Conservation (phyloP, 495 filamentous ascomycete species). For the Neurospora intermedia region DNA sequence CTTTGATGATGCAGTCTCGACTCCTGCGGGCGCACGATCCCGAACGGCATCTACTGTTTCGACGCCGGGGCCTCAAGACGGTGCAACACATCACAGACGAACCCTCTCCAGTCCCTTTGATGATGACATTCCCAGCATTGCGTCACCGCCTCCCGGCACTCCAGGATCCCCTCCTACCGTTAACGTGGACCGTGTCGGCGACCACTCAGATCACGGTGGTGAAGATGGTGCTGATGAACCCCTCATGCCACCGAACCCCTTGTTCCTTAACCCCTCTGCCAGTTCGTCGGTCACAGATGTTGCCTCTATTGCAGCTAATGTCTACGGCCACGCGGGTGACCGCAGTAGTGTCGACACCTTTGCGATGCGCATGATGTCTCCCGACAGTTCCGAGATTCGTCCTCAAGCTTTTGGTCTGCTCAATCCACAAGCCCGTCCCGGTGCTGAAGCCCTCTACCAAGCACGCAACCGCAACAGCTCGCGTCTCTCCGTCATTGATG, state of each 20-base stretch:
- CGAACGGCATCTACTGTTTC: conserved; percentile 9
- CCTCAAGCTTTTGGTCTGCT: conserved; percentile 9
- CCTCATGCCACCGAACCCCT: conserved; percentile 13
- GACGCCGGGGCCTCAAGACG: neutral
- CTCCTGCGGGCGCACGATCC: conserved; percentile 4
- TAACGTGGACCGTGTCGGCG: neutral
- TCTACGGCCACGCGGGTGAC: conserved; percentile 5
- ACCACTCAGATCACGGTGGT: neutral
- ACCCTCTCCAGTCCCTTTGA: conserved; percentile 9
- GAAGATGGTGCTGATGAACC: conserved; percentile 10
- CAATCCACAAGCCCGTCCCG: conserved; percentile 12
- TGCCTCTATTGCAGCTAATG: conserved; percentile 8
- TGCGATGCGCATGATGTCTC: conserved; percentile 20
- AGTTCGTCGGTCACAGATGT: conserved; percentile 13
- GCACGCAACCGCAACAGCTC: conserved; percentile 13
- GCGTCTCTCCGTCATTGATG: conserved; percentile 11
- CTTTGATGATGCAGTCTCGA: conserved; percentile 8
- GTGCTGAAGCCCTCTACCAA: conserved; percentile 10
- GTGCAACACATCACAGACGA: conserved; percentile 5
- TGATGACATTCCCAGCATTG: neutral
- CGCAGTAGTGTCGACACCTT: conserved; percentile 17
- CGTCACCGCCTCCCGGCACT: conserved; percentile 2
- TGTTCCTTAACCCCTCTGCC: conserved; percentile 14
- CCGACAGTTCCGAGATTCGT: conserved; percentile 11
- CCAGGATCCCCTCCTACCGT: conserved; percentile 4